A percentile compares a stretch with the other conserved stretches of the same genome.
These are phyloP conservation scores for Aspergillus latus DNA, from an alignment of 2,329 filamentous ascomycete genomes.

Conservation along the genomic window DNA sequence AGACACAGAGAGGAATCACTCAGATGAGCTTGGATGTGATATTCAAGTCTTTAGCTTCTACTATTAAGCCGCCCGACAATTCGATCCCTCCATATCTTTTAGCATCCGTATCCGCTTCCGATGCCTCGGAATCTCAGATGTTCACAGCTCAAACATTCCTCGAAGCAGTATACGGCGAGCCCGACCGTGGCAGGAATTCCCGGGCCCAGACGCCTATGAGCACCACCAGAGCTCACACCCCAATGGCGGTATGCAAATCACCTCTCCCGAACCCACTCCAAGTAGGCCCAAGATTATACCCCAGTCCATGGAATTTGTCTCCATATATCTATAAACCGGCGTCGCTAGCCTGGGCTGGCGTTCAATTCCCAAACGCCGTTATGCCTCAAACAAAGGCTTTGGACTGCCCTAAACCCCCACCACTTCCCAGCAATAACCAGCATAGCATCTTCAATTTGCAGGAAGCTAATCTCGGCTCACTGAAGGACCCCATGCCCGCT, in stretches of 20 bases:
- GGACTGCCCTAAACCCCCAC: slow-evolving; percentile 16
- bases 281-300: slow-evolving; percentile 19
- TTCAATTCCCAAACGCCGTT: not conserved
- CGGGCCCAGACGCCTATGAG: slow-evolving; percentile 69
- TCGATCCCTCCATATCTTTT: slow-evolving; percentile 61
- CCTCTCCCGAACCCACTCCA: slow-evolving; percentile 29
- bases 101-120: slow-evolving; percentile 71
- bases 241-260: slow-evolving; percentile 45
- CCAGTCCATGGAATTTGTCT: slow-evolving; percentile 7
- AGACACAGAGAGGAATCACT: slow-evolving; percentile 80
- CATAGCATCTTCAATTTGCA: slow-evolving; percentile 23
- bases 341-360: slow-evolving; percentile 1
- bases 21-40: slow-evolving; percentile 89
- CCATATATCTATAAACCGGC: slow-evolving; percentile 4
- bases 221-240: slow-evolving; percentile 46
- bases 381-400: slow-evolving; percentile 17
- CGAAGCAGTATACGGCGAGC: slow-evolving; percentile 73
- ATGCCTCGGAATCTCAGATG: slow-evolving; percentile 77
- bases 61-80: slow-evolving; percentile 62
- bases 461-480: slow-evolving; percentile 41
- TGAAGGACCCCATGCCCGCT: slow-evolving; percentile 59
- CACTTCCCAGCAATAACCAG: slow-evolving; percentile 27
- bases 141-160: slow-evolving; percentile 73
- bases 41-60: slow-evolving; percentile 75
- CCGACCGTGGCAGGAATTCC: slow-evolving; percentile 60